A percentile compares a stretch with the other conserved stretches of the same genome.
Evolutionary conservation across 2,329 filamentous ascomycete species (phyloP).

Genomic region (Ascochyta pisi): DNA sequence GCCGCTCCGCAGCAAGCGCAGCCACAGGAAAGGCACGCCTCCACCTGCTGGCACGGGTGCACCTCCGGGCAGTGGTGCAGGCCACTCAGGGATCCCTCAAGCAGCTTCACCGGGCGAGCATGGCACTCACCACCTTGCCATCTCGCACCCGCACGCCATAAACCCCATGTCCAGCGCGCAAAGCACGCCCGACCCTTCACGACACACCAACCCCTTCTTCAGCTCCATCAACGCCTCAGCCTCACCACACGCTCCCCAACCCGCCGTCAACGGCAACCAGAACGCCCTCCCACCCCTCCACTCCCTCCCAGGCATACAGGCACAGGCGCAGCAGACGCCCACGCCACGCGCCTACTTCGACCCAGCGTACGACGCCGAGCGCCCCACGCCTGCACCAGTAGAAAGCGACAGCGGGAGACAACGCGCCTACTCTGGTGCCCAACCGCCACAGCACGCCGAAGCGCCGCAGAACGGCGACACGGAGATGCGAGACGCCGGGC

Average conservation of each 20-base stretch:
- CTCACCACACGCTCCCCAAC: slow-evolving; percentile 30
- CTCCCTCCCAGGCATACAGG: slow-evolving; percentile 36
- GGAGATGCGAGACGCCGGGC: slow-evolving; percentile 51
- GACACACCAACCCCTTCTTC: slow-evolving; percentile 40
- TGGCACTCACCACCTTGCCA: slow-evolving; percentile 18
- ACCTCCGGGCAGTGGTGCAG: slow-evolving; percentile 1
- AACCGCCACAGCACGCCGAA: slow-evolving; percentile 27
- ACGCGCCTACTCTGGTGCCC: slow-evolving; percentile 40
- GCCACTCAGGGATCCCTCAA: slow-evolving; percentile 13
- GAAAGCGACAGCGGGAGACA: slow-evolving; percentile 33
- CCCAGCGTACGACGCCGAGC: slow-evolving; percentile 42
- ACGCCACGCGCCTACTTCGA: slow-evolving; percentile 41
- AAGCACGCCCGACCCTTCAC: slow-evolving; percentile 49
- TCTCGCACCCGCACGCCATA: slow-evolving; percentile 26
- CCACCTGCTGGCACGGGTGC: slow-evolving; percentile 25
- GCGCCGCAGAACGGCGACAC: slow-evolving; percentile 48
- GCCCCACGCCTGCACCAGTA: slow-evolving; percentile 24
- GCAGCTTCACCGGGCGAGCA: slow-evolving; percentile 25
- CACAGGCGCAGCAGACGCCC: slow-evolving; percentile 24
- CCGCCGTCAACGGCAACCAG: slow-evolving; percentile 41
- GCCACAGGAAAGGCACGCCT: slow-evolving; percentile 58
- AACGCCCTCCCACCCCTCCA: slow-evolving; percentile 33
- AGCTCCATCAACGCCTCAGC: slow-evolving; percentile 31
- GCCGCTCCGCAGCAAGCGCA: slow-evolving; percentile 75
- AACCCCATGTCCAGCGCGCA: slow-evolving; percentile 47